Percentiles rank a stretch among this genome's conserved stretches.
Evolutionary conservation across 2,329 filamentous ascomycete species (phyloP).

Genomic region (Verticillium isaacii): DNA sequence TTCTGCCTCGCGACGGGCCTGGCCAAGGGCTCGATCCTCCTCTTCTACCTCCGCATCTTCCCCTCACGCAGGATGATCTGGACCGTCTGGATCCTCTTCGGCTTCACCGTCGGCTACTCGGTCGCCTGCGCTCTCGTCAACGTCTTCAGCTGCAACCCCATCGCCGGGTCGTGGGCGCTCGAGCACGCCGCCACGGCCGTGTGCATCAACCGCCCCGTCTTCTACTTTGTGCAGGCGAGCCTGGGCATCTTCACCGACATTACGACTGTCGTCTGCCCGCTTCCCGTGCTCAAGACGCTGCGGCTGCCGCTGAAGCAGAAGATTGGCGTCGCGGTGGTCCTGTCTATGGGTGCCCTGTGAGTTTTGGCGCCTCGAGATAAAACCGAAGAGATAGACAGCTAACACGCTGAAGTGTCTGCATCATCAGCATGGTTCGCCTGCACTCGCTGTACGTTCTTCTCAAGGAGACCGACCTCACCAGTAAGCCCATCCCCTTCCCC

Average conservation of each 20-base stretch:
- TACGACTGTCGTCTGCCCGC: slow-evolving; percentile 25
- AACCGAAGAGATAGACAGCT: neutral
- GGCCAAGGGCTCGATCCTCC: slow-evolving; percentile 19
- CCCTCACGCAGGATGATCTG: slow-evolving; percentile 14
- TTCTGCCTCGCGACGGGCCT: slow-evolving; percentile 16
- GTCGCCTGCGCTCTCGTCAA: slow-evolving; percentile 17
- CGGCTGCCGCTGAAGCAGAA: slow-evolving; percentile 36
- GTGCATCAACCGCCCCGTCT: slow-evolving; percentile 19
- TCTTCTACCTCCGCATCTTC: slow-evolving; percentile 21
- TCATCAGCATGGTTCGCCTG: slow-evolving; percentile 16
- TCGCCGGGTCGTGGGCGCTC: slow-evolving; percentile 17
- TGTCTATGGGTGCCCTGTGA: slow-evolving; percentile 22
- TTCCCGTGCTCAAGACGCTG: slow-evolving; percentile 37
- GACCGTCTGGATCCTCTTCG: slow-evolving; percentile 16
- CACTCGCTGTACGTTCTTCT: slow-evolving; percentile 14
- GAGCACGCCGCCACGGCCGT: slow-evolving; percentile 14
- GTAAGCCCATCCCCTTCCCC: slow-evolving; percentile 8
- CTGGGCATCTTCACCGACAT: slow-evolving; percentile 20
- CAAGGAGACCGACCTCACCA: slow-evolving; percentile 12
- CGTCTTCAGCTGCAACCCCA: slow-evolving; percentile 20
- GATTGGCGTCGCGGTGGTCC: slow-evolving; percentile 33
- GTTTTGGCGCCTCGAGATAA: neutral
- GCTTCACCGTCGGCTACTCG: slow-evolving; percentile 17
- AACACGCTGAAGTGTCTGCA: slow-evolving; percentile 8
- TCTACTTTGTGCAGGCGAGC: slow-evolving; percentile 20